Evolutionary conservation across 2,329 filamentous ascomycete genomes (phyloP), one percentile per base, ranked within the genome.

Genomic region (Fusarium albosuccineum): DNA sequence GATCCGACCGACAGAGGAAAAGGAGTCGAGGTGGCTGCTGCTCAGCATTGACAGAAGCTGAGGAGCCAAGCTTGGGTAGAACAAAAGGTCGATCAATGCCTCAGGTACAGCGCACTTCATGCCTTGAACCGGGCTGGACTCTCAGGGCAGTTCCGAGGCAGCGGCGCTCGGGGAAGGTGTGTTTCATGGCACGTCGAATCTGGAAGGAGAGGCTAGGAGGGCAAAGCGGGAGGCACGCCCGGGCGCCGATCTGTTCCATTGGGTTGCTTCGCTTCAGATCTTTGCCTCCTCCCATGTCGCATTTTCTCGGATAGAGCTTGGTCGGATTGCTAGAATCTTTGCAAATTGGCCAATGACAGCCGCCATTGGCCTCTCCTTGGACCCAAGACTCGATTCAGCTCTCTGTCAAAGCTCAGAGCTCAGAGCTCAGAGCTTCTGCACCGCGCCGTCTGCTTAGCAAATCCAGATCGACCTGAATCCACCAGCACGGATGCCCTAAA

Each of bases 141-240:
- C 45, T 60, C 64, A 39, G 33, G 27, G 17, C 27, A 49, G 33
- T 9, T 37, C 48, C 45, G 54, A 55, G 36, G 46, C 29, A 60
- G 58, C 57, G 45, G 46, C 55, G 52, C 49, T 45, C 39, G 40
- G 42, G 59, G 34, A 61, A 67, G 57, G 48, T 56, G 45, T 55
- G 70, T 73, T 72, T 72, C 60, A 68, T 63, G n/a, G 53, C 49
- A 48, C 62, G 56, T 63, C 68, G 52, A 66, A 65, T 65, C 48
- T 44, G 62, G 56, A 56, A 60, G 50, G 55, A 63, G 52, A 69
- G 49, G 30, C 30, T 33, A 22, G 45, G 52, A 44, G 40, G 48
- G 17, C 36, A 68, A 50, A 29, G 27, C 29, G 42, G 52, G 44
- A 56, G 52, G 49, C 44, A 46, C 60, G 41, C 63, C 53, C 46